Evolutionary conservation across 306 rosid species (phyloP).

Genomic region (Datisca glomerata): DNA sequence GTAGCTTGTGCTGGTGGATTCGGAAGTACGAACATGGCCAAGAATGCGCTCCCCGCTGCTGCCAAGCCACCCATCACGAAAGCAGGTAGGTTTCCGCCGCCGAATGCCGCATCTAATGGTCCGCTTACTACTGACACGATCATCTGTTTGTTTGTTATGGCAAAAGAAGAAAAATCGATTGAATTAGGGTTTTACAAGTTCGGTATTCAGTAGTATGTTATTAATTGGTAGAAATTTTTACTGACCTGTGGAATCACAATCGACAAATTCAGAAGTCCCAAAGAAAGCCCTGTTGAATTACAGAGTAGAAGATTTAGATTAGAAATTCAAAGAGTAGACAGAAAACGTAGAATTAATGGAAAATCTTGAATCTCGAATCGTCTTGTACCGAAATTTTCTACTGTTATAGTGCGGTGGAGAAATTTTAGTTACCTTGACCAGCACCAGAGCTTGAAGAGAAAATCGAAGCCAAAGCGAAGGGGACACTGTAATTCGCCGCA

Average conservation of each 20-base stretch:
- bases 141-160: slow-evolving; percentile 33
- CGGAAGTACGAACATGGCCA: slow-evolving; percentile 19
- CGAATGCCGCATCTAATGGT: slow-evolving; percentile 58
- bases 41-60: slow-evolving; percentile 41
- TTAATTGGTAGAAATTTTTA: too few species aligned
- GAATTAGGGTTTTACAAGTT: too few species aligned
- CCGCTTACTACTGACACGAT: slow-evolving; percentile 65
- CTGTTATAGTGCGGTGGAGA: not conserved
- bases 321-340: too few species aligned
- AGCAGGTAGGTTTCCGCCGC: slow-evolving; percentile 82
- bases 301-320: not conserved
- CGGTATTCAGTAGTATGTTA: too few species aligned
- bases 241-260: slow-evolving; percentile 67
- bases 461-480: slow-evolving; percentile 87
- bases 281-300: slow-evolving; percentile 52
- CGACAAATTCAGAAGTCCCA: slow-evolving; percentile 69
- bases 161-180: too few species aligned
- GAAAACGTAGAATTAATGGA: too few species aligned
- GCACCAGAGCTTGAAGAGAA: slow-evolving; percentile 56
- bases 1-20: not conserved
- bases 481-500: slow-evolving; percentile 68
- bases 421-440: slow-evolving; percentile 54
- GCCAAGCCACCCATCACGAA: slow-evolving; percentile 62
- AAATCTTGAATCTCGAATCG: too few species aligned
- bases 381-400: too few species aligned